Evolutionary conservation across 306 rosid genomes (phyloP), one percentile per base, ranked within the genome.

Genomic region (Quercus cerris): DNA sequence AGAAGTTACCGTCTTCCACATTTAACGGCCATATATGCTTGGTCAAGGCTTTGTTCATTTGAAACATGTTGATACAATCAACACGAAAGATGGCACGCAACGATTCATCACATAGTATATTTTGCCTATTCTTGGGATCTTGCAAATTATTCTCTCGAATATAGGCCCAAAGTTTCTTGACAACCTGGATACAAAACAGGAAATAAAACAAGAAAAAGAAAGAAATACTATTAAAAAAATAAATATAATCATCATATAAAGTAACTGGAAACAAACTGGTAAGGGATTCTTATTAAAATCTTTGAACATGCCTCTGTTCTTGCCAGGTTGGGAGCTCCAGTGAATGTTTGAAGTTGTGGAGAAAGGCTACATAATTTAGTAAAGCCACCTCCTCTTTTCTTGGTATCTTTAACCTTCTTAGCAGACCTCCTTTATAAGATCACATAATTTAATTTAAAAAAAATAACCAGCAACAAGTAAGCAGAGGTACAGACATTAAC

Each of bases 111-210:
- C 88, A 81, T 54, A 81, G 30, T 74, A 85, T 85, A 27, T 33
- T 76, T 57, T 63, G 80, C 28, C 52, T 81, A 71, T 78, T 78
- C 68, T 74, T 76, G 71, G 88, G 88, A 78, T 81, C 86, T 63
- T 85, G 85, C 74, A 85, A 64, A 75, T 61, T 74, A 51, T 85
- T 81, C 71, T 63, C 83, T 59, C 72, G 73, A 56, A 85, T 81
- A 77, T 85, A 78, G 23, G 59, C 23, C 88, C 88, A 85, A 28
- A 85, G 82, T 75, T 57, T 77, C 88, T 81, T 85, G 33, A 85
- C 88, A 64, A 85, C 85, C 84, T 85, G 78, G 64, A 58, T 22
- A 30, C 64, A 69, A 70, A 66, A 81, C 27, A 38, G 64, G 71
- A 81, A 54, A 51, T 62, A 56, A 20, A 70, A 18, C 46, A 30